These are phyloP conservation scores for Sporopachydermia lactativora DNA, from an alignment of 805 yeast species.

Conservation along the genomic window DNA sequence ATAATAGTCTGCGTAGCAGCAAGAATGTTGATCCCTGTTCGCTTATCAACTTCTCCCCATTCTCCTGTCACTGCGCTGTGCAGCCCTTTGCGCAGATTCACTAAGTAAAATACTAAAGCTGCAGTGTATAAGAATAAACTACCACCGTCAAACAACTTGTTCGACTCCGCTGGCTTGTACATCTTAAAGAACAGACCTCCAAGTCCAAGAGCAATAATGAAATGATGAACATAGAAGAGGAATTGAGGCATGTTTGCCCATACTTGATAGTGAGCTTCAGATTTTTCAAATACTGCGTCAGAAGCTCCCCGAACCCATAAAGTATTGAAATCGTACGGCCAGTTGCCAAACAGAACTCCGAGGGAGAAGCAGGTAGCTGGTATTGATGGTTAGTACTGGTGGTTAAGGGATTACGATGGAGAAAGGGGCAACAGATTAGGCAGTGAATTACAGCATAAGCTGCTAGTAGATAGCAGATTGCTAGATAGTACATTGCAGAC, in stretches of 20 bases:
- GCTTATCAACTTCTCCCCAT: slow-evolving; percentile 90
- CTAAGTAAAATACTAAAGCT: slow-evolving; percentile 65
- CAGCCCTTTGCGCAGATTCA: slow-evolving; percentile 75
- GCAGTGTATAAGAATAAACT: slow-evolving; percentile 60
- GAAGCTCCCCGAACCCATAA: slow-evolving; percentile 47
- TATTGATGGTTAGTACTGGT: no score
- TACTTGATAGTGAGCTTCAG: slow-evolving; percentile 58
- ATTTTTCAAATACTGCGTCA: slow-evolving; percentile 38
- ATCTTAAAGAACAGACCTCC: slow-evolving; percentile 63
- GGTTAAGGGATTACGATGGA: no score
- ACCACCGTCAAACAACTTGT: slow-evolving; percentile 83
- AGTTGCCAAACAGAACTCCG: slow-evolving; percentile 66
- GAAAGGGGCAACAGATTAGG: no score
- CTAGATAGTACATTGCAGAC: no score
- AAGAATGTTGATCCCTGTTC: slow-evolving; percentile 79
- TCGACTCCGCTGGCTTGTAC: slow-evolving; percentile 76
- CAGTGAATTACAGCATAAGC: no score
- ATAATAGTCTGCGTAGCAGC: slow-evolving; percentile 81
- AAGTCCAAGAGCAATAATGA: slow-evolving; percentile 48
- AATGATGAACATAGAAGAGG: slow-evolving; percentile 49
- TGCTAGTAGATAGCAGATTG: no score
- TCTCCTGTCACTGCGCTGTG: slow-evolving; percentile 51
- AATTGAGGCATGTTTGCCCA: slow-evolving; percentile 55
- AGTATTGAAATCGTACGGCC: slow-evolving; percentile 69
- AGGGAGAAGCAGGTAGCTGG: slow-evolving; percentile 57